Base-by-base conservation (phyloP, 345 rosid genomes). In the Eucalyptus tenuipes region DNA sequence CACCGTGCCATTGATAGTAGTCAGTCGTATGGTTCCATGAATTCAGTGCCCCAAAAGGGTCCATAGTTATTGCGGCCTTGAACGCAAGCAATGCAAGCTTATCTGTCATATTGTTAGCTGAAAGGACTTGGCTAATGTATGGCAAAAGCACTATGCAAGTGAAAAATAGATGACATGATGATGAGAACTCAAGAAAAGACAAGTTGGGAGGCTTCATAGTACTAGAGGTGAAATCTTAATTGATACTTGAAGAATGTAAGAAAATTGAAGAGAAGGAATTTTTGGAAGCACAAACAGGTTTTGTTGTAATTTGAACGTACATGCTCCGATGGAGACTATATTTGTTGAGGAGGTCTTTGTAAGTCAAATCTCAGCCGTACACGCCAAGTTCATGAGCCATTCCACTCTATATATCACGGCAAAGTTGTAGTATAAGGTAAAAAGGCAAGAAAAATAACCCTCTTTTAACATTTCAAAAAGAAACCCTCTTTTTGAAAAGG, bases 111-210 rank as follows among this genome's bases (percentile, higher is more conserved):
- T 18, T 88, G 4, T 92, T 20, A 37, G 91, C 91, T 40, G 7
- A 86, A 88, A 92, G 90, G 64, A 92, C 91, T 40, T 6, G 88
- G 84, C 86, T 29, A 12, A 18, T 3, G 49, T 24, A 31, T 4
- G 59, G 50, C 15, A 49, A 47, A 47, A 52, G 40, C 87, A 85
- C 7, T 8, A 53, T 0, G 11, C 59, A 53, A 20, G 59, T 53
- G 25, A 53, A 53, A 53, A 22, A 20, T 20, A 53, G 59, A 53
- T 0, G 5, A 22, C 59, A 22, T 8, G 12, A 53, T 22, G 59
- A 53, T 9, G 59, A 53, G 2, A 53, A 53, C 27, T 53, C 59
- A 22, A 53, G 27, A 22, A 53, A 53, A 22, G 2, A 53, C 59
- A 53, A 53, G 11, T 53, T 20, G 25, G 3, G 59, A 22, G 59